These are phyloP conservation scores for Pinus albicaulis DNA, from an alignment of 75 land plant species.

Conservation along the genomic window DNA sequence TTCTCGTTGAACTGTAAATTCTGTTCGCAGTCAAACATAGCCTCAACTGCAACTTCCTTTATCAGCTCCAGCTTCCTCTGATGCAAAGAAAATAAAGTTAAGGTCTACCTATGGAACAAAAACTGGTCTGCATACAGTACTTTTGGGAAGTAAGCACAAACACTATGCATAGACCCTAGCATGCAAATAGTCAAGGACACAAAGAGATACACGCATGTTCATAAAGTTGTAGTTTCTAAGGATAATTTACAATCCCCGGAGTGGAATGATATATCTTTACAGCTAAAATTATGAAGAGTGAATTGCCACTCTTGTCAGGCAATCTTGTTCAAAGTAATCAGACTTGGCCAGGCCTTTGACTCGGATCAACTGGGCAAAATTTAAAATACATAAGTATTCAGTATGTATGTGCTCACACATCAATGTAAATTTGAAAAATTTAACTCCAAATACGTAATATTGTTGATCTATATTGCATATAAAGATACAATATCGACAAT, in stretches of 20 bases:
- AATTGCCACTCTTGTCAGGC: not conserved
- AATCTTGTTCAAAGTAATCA: not conserved
- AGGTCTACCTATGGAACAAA: not conserved
- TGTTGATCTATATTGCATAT: no score
- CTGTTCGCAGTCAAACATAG: slow-evolving; percentile 4
- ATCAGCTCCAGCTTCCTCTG: slow-evolving; percentile 10
- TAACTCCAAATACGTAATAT: no score
- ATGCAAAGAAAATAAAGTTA: not conserved
- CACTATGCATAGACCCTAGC: not conserved
- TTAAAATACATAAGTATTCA: no score
- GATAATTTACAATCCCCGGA: not conserved
- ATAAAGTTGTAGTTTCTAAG: not conserved
- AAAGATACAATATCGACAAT: no score
- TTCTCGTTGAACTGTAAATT: slow-evolving; percentile 3
- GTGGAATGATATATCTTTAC: not conserved
- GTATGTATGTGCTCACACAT: no score
- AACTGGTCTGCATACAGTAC: not conserved
- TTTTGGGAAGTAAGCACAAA: not conserved
- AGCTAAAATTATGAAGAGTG: not conserved
- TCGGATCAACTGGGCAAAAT: no score
- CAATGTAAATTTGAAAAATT: no score
- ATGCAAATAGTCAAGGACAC: not conserved
- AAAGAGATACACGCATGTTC: no score
- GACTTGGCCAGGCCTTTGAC: no score
- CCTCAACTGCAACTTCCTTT: not conserved